These are phyloP conservation scores for Melastoma candidum DNA, from an alignment of 441 rosid genomes.

Conservation along the genomic window DNA sequence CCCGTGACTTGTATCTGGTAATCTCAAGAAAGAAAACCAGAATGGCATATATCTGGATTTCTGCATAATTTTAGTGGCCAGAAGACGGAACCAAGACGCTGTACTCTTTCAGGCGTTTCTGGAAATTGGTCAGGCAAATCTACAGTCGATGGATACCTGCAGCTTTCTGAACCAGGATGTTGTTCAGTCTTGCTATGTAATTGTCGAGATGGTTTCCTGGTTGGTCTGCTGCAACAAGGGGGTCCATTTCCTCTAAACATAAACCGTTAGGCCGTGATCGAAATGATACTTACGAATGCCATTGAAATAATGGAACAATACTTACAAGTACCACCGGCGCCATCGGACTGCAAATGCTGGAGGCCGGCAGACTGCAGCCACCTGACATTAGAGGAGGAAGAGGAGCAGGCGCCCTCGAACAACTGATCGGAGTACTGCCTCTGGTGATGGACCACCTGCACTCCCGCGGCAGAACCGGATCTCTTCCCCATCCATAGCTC, in stretches of 20 bases:
- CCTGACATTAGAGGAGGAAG: constrained; percentile 48
- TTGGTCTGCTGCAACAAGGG: constrained; percentile 57
- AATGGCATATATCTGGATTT: neutral
- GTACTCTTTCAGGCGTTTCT: constrained; percentile 65
- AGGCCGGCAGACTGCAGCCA: constrained; percentile 97
- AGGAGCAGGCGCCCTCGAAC: constrained; percentile 24
- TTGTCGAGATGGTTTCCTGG: constrained; percentile 84
- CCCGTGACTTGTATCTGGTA: no score
- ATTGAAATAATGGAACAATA: no score
- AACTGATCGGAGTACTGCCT: constrained; percentile 76
- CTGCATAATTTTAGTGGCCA: constrained; percentile 23
- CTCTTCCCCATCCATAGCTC: constrained; percentile 33
- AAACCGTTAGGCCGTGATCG: neutral
- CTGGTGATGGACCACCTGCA: constrained; percentile 71
- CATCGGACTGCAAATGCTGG: constrained; percentile 68
- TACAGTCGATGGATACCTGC: constrained; percentile 50
- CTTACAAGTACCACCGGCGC: neutral
- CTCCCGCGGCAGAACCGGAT: constrained; percentile 66
- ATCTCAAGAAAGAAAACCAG: no score
- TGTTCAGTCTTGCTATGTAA: constrained; percentile 47
- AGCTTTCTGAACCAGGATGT: constrained; percentile 49
- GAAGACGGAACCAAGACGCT: constrained; percentile 57
- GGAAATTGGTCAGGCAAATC: constrained; percentile 56
- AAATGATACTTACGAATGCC: no score
- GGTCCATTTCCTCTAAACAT: constrained; percentile 45